Conservation (phyloP, 1,284 basidiomycete species). For the Ceratobasidium sp. region DNA sequence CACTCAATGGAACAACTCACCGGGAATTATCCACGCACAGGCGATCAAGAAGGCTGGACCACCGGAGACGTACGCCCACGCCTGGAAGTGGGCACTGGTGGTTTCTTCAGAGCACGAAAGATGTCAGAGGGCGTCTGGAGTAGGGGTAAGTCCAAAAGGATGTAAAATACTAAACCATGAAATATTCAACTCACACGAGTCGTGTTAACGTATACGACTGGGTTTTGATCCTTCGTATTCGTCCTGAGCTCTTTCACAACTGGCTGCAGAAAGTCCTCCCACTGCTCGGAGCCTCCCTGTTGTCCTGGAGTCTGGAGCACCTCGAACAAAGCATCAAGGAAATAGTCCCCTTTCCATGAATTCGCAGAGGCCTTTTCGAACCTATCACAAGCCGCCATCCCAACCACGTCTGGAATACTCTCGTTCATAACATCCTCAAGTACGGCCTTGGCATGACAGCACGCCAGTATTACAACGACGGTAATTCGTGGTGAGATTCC, state of each 20-base stretch:
- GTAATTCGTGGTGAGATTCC: background rate
- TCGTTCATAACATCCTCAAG: background rate
- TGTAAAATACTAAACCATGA: too few species aligned
- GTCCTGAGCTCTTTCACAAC: background rate
- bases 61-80: background rate
- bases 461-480: background rate
- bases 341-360: background rate
- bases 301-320: background rate
- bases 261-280: background rate
- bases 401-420: background rate
- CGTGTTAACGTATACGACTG: background rate
- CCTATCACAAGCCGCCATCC: background rate
- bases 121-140: background rate
- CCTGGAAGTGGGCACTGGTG: background rate
- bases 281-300: background rate
- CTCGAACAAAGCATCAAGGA: slow-evolving; percentile 5
- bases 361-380: background rate
- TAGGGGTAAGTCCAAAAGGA: background rate
- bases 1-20: too few species aligned
- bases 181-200: background rate
- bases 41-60: background rate
- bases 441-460: background rate
- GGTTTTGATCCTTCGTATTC: background rate
- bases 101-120: background rate
- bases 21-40: too few species aligned